Percentiles rank a stretch among this genome's conserved stretches.
These are phyloP conservation scores for Pseudozyma sp. DNA, from an alignment of 1,284 basidiomycete species.

Conservation along the genomic window DNA sequence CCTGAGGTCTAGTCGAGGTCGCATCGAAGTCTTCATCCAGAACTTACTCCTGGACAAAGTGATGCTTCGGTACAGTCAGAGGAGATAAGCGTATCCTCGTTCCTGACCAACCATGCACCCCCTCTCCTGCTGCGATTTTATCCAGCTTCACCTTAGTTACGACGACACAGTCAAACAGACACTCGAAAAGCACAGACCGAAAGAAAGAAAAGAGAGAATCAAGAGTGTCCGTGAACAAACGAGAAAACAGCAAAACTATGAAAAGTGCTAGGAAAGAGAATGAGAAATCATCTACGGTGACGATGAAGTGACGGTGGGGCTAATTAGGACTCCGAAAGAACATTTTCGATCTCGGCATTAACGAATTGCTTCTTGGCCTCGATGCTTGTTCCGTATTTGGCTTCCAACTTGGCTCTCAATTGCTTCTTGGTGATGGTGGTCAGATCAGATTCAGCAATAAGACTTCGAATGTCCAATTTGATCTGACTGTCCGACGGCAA, in stretches of 20 bases:
- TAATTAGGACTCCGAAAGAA: conserved; percentile 39
- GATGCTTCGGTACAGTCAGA: too few species aligned
- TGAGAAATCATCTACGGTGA: neutral
- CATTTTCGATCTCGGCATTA: conserved; percentile 60
- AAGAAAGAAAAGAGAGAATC: neutral
- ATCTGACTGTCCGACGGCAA: conserved; percentile 62
- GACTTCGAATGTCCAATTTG: conserved; percentile 55
- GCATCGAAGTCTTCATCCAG: too few species aligned
- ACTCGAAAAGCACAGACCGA: neutral
- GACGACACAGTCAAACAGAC: too few species aligned
- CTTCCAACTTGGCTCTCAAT: conserved; percentile 57
- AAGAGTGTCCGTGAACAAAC: conserved; percentile 2
- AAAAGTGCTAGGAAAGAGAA: neutral
- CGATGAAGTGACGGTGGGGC: neutral
- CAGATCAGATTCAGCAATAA: conserved; percentile 61
- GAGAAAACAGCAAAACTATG: neutral
- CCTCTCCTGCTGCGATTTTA: too few species aligned
- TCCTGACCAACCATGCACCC: too few species aligned
- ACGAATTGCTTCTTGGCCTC: conserved; percentile 63
- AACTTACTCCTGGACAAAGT: too few species aligned
- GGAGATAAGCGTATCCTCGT: too few species aligned
- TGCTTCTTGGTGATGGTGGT: conserved; percentile 63
- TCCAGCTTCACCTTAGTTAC: too few species aligned
- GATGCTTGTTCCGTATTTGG: conserved; percentile 56
- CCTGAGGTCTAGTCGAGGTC: too few species aligned